Evolutionary conservation across 2,329 filamentous ascomycete species (phyloP), one percentile per base, ranked within the genome.

Genomic region (Paecilomyces niveus): DNA sequence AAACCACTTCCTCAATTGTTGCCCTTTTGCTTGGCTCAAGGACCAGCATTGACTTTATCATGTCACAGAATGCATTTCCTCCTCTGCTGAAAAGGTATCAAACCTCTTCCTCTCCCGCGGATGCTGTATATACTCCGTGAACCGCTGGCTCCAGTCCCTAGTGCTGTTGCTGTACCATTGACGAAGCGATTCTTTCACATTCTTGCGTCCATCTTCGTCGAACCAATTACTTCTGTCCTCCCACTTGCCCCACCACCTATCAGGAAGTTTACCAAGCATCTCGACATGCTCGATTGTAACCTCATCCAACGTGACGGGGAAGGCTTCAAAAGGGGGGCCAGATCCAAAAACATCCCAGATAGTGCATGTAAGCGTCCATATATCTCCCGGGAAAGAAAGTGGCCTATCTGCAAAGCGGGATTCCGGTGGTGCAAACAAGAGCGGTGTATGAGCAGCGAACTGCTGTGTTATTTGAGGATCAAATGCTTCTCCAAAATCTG

Each of bases 331-430:
- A 51, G 72, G 59, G 6, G 66, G 57, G 53, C 59, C 54, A 21
- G 66, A 61, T 13, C 65, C 68, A 29, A 77, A 56, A 5, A 77
- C 63, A 33, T 66, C 68, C 65, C 68, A 77, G 9, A 77, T 72
- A 0, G 66, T 60, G 55, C 70, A 75, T 0, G 66, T 69, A 21
- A 45, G 39, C 39, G 39, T 45, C 39, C 39, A 45, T n/a, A 45
- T 45, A 54, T 78, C 73, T 0, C 72, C 70, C 11, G 67, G 13
- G 39, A 70, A 72, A 3, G 69, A 64, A 5, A 75, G 66, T 1
- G 71, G 67, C 1, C 15, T 65, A 6, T 56, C 58, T 33, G 10
- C 32, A 45, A 76, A 76, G 6, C 61, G 62, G 7, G 67, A 65
- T 59, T 78, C 75, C 0, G 74, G 73, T 3, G 70, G 70, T 1